Conservation (phyloP, 768 basidiomycete genomes). For the Psilocybe sp. region DNA sequence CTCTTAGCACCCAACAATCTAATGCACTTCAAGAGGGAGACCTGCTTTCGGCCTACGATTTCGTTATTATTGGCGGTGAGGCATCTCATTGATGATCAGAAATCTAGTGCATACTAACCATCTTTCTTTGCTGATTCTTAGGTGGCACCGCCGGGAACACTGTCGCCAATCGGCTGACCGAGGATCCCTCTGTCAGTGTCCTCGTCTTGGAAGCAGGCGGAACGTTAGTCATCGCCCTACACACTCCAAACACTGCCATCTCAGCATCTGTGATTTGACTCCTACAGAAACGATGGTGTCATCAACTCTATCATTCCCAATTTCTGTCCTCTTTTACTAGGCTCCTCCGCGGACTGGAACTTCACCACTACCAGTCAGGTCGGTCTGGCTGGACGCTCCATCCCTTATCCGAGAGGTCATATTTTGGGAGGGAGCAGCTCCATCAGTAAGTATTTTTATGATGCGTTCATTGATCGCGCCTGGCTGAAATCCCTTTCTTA, state of each 20-base stretch:
- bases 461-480: constrained; percentile 1
- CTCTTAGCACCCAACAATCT: too few relatives aligned
- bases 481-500: neutral
- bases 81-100: neutral
- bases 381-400: constrained; percentile 19
- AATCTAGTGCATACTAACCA: neutral
- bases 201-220: constrained; percentile 54
- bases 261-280: neutral
- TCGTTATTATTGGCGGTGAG: constrained; percentile 24
- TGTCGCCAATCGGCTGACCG: constrained; percentile 53
- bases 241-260: neutral
- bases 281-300: constrained; percentile 13
- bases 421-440: constrained; percentile 31
- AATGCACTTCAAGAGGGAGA: too few relatives aligned
- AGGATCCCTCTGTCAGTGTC: constrained; percentile 44
- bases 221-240: constrained; percentile 37
- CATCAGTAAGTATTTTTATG: constrained; percentile 1
- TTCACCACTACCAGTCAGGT: constrained; percentile 23
- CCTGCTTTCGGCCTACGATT: constrained; percentile 16
- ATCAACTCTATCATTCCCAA: constrained; percentile 13
- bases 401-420: constrained; percentile 22
- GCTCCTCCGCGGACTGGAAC: constrained; percentile 28
- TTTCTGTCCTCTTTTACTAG: constrained; percentile 4
- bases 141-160: constrained; percentile 58
- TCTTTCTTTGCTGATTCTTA: constrained; percentile 1